These are phyloP conservation scores for Coemansia sp. DNA, from an alignment of 192 early-diverging fungal genomes.

Conservation along the genomic window DNA sequence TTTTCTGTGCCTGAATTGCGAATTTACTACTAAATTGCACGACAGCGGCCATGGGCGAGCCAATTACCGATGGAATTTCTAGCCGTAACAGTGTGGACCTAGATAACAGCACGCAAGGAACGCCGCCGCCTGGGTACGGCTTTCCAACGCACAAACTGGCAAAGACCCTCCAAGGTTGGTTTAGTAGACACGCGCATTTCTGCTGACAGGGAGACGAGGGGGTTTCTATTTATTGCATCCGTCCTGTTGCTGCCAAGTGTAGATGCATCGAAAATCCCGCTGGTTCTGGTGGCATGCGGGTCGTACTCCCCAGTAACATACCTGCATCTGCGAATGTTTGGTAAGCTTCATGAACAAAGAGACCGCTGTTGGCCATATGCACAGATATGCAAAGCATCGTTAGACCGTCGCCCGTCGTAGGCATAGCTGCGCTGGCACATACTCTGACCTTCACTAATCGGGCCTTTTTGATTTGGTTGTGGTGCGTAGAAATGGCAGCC, in stretches of 20 bases:
- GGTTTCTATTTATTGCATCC: not conserved
- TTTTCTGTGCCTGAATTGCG: not conserved
- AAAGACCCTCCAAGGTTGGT: slow-evolving; percentile 42
- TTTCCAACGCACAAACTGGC: slow-evolving; percentile 51
- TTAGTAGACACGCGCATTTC: not conserved
- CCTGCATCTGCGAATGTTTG: slow-evolving; percentile 98
- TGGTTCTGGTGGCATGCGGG: slow-evolving; percentile 93
- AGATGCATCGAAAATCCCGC: slow-evolving; percentile 58
- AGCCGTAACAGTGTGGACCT: slow-evolving; percentile 18
- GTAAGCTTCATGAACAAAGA: slow-evolving; percentile 54
- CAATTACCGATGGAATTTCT: slow-evolving; percentile 53
- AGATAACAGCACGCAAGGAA: slow-evolving; percentile 23
- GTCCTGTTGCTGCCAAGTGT: slow-evolving; percentile 6
- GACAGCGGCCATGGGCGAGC: slow-evolving; percentile 29
- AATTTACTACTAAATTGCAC: not conserved
- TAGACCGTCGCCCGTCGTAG: not conserved
- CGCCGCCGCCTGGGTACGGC: slow-evolving; percentile 49
- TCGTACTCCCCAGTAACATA: slow-evolving; percentile 97
- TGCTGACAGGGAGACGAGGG: not conserved
- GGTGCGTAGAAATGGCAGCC: slow-evolving; percentile 77
- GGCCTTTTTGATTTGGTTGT: too few relatives aligned
- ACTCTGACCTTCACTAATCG: not conserved
- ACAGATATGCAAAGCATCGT: not conserved
- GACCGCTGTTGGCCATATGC: not conserved
- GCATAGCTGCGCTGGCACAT: not conserved